phyloP scores from a whole-genome alignment of 2,329 filamentous ascomycete species.

The Cordyceps militaris region DNA sequence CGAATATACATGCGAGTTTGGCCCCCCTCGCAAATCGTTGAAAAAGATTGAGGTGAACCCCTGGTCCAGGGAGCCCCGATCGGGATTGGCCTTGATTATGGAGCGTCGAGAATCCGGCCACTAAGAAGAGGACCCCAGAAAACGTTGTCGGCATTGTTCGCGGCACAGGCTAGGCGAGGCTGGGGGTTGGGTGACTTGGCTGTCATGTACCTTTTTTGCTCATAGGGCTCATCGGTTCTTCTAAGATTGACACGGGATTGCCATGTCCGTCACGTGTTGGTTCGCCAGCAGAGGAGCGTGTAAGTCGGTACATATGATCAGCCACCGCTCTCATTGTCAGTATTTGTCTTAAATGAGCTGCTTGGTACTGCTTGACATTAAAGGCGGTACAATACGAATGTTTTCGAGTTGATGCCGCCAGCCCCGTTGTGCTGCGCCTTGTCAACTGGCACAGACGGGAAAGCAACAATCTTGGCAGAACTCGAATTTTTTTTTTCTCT shows the following conservation, averaged over 20 bases:
- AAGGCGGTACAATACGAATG: too few species aligned
- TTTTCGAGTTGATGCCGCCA: neutral
- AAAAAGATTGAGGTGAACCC: neutral
- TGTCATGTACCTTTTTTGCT: neutral
- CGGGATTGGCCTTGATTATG: neutral
- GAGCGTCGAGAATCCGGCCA: neutral
- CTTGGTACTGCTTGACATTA: too few species aligned
- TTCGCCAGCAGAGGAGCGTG: neutral
- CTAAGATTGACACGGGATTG: neutral
- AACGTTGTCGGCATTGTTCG: slow-evolving; percentile 6
- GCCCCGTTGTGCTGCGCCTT: neutral
- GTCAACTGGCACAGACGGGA: neutral
- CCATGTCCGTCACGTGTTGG: neutral
- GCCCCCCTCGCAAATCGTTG: too few species aligned
- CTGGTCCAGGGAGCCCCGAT: neutral
- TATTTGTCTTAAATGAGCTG: too few species aligned
- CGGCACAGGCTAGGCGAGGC: neutral
- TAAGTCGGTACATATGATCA: neutral
- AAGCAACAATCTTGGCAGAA: neutral
- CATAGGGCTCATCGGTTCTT: neutral
- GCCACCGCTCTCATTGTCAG: too few species aligned
- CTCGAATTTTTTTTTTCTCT: neutral
- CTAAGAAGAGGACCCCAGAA: slow-evolving; percentile 4
- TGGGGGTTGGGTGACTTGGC: neutral
- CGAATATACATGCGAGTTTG: too few species aligned